A percentile compares a stretch with the other conserved stretches of the same genome.
Evolutionary conservation across 495 filamentous ascomycete genomes (phyloP).

Genomic region (Penicillium roqueforti): DNA sequence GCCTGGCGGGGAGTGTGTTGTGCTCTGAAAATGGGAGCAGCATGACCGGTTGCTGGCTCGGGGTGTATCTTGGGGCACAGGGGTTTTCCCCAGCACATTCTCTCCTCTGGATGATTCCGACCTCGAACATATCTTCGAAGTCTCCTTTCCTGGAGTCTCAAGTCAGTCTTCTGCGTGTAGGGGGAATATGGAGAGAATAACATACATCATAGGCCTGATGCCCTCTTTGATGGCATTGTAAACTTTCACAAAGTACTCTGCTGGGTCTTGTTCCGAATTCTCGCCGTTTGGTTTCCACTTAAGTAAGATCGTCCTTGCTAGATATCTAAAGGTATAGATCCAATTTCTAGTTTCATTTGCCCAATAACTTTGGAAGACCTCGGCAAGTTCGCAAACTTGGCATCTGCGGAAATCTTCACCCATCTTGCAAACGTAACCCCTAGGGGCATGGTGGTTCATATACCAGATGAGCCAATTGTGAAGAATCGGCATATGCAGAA

Average conservation of each 20-base stretch:
- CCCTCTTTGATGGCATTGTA: constrained; percentile 8
- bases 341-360: neutral
- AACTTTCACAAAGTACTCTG: constrained; percentile 20
- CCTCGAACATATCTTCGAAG: neutral
- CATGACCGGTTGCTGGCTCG: neutral
- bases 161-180: neutral
- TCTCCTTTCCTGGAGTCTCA: neutral
- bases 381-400: constrained; percentile 17
- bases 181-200: neutral
- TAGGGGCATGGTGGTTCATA: neutral
- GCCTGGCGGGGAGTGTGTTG: neutral
- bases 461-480: constrained; percentile 32
- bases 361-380: constrained; percentile 24
- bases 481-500: constrained; percentile 40
- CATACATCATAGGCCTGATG: constrained; percentile 6
- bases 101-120: neutral
- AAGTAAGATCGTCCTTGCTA: neutral
- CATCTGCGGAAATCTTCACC: neutral
- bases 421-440: neutral
- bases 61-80: neutral
- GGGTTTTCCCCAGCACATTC: neutral
- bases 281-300: neutral
- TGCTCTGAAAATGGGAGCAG: neutral
- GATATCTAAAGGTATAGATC: neutral
- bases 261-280: constrained; percentile 22